Base-by-base conservation (phyloP, 2,329 filamentous ascomycete species). In the Neofusicoccum kwambonambiense region DNA sequence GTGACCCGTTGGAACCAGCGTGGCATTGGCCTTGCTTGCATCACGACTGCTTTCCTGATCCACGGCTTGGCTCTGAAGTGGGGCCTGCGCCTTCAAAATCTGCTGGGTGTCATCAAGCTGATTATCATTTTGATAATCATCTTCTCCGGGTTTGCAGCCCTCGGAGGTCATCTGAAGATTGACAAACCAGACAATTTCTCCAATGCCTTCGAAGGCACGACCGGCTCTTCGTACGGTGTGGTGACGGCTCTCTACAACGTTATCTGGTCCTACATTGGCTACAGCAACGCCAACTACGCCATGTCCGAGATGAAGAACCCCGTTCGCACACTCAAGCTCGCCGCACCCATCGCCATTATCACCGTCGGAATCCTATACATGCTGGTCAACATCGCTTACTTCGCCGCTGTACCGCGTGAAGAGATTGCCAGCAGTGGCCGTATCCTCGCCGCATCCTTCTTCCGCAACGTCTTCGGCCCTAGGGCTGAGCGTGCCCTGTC, bases 221-320 rank as follows among this genome's bases (percentile, higher is more conserved):
- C 86, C 0, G 85, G 86, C 7, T 88, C 84, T 69, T 83, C 86
- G 1, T 90, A 90, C 68, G 87, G 86, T 54, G 82, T 89, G 39
- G 87, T 89, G n/a, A 90, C 86, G 1, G 87, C 89, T 0, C 77
- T 91, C 0, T 90, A 89, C 80, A 90, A 90, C 69, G 87, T 90
- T 67, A 88, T 90, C 70, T 90, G 88, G 84, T 87, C 84, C 66
- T 91, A 87, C 70, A 84, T 89, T 68, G 88, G 88, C 27, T 89
- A 88, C 80, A 85, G 82, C 77, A 90, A 89, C 73, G 87, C 87
- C 73, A 89, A 89, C 77, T 89, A 90, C 70, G 86, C 84, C 13
- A 75, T 88, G 37, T 85, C 83, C 71, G 89, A 91, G 78, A 89
- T 87, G 52, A 86, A 83, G 72, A 85, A 89, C 74, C 88, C 88